phyloP scores from a whole-genome alignment of 352 stramenopile species.

The Globisporangium okanoganense region DNA sequence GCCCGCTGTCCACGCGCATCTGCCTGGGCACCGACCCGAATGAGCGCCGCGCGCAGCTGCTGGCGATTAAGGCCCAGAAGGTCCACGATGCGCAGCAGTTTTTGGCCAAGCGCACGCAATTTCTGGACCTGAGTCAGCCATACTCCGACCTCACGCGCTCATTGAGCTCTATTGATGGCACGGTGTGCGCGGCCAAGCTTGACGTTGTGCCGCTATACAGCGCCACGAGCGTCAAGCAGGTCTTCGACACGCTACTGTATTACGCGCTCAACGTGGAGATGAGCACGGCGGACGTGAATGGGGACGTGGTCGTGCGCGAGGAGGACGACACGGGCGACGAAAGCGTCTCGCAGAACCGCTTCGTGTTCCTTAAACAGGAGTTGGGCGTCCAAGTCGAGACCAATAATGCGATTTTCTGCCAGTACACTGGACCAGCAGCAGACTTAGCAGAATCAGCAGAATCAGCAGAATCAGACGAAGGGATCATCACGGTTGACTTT shows the following conservation, averaged over 20 bases:
- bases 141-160: conserved; percentile 36
- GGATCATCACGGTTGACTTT: conserved; percentile 6
- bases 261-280: conserved; percentile 13
- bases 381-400: background rate
- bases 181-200: conserved; percentile 18
- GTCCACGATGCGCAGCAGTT: conserved; percentile 13
- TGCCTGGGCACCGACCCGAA: background rate
- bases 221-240: conserved; percentile 11
- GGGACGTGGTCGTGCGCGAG: conserved; percentile 10
- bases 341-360: conserved; percentile 9
- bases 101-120: conserved; percentile 21
- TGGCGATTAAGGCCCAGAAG: conserved; percentile 1
- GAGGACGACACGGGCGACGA: conserved; percentile 1
- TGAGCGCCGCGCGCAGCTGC: background rate
- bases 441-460: too few relatives aligned
- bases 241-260: conserved; percentile 9
- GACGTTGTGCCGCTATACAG: conserved; percentile 18
- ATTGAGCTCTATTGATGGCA: conserved; percentile 1
- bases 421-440: conserved; percentile 9
- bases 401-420: conserved; percentile 11
- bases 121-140: conserved; percentile 13
- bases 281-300: conserved; percentile 4
- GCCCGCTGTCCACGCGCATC: background rate
- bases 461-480: too few relatives aligned
- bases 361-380: background rate